These are phyloP conservation scores for Conringia planisiliqua DNA, from an alignment of 345 rosid species.

Conservation along the genomic window DNA sequence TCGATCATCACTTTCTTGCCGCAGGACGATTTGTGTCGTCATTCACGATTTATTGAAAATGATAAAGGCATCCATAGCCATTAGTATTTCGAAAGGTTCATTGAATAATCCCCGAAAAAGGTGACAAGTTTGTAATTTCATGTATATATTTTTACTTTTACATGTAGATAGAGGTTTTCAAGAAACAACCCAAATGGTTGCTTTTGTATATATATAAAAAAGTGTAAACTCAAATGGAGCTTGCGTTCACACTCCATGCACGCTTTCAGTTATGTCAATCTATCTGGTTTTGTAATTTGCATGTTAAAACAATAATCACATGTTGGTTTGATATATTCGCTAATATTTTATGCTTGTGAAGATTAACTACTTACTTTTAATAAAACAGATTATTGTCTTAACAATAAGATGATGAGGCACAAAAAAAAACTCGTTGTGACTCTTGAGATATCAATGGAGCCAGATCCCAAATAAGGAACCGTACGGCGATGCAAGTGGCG, in stretches of 20 bases:
- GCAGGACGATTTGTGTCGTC: neutral
- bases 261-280: neutral
- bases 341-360: neutral
- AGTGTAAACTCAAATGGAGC: neutral
- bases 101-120: neutral
- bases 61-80: conserved; percentile 3
- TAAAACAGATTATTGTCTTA: conserved; percentile 9
- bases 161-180: neutral
- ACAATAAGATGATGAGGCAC: neutral
- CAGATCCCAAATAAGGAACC: neutral
- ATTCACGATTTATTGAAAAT: conserved; percentile 8
- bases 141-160: neutral
- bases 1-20: conserved; percentile 21
- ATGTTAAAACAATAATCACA: too few species aligned
- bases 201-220: neutral
- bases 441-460: conserved; percentile 24
- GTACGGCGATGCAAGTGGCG: conserved; percentile 26
- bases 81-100: neutral
- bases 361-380: neutral
- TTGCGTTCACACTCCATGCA: conserved; percentile 5
- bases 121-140: neutral
- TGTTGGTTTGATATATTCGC: neutral
- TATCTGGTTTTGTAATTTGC: neutral
- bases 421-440: conserved; percentile 11
- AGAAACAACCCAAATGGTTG: neutral